A percentile compares a stretch with the other conserved stretches of the same genome.
Evolutionary conservation across 164 flowering plant genomes (phyloP).

Genomic region (Hamamelis virginiana): DNA sequence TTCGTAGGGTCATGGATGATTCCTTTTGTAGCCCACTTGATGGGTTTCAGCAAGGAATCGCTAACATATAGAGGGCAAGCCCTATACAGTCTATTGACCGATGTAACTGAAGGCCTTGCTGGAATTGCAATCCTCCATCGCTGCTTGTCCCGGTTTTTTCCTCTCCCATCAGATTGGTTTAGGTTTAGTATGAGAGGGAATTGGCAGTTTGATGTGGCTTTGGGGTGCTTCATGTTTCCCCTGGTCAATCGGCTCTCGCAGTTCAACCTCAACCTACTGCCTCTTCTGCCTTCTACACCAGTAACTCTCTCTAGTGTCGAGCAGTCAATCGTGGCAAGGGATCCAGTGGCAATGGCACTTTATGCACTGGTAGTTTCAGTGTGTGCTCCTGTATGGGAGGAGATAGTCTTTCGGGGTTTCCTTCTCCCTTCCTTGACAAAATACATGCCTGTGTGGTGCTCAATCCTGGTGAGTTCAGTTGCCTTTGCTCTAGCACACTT

Average conservation of each 20-base stretch:
- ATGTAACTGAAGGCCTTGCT: conserved; percentile 89
- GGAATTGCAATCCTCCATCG: conserved; percentile 86
- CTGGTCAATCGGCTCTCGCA: conserved; percentile 86
- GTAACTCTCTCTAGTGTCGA: conserved; percentile 84
- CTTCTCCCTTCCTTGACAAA: conserved; percentile 90
- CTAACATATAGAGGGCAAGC: conserved; percentile 93
- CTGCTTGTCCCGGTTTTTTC: conserved; percentile 72
- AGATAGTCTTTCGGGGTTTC: conserved; percentile 91
- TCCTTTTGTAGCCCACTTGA: conserved; percentile 77
- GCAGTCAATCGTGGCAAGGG: conserved; percentile 88
- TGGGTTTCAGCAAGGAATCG: conserved; percentile 79
- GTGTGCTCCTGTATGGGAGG: conserved; percentile 98
- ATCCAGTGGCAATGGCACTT: conserved; percentile 92
- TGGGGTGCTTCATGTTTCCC: conserved; percentile 96
- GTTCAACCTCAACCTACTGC: conserved; percentile 74
- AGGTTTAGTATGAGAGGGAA: conserved; percentile 70
- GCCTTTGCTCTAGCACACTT: conserved; percentile 95
- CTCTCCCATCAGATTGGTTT: conserved; percentile 91
- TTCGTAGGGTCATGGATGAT: conserved; percentile 94
- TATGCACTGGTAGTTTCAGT: conserved; percentile 84
- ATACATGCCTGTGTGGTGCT: conserved; percentile 97
- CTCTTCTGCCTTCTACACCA: conserved; percentile 70
- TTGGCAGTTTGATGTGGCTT: conserved; percentile 75
- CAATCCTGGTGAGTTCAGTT: conserved; percentile 75
- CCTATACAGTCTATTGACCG: conserved; percentile 87